Evolutionary conservation across 2,329 filamentous ascomycete genomes (phyloP).

Genomic region (Madurella fahalii): DNA sequence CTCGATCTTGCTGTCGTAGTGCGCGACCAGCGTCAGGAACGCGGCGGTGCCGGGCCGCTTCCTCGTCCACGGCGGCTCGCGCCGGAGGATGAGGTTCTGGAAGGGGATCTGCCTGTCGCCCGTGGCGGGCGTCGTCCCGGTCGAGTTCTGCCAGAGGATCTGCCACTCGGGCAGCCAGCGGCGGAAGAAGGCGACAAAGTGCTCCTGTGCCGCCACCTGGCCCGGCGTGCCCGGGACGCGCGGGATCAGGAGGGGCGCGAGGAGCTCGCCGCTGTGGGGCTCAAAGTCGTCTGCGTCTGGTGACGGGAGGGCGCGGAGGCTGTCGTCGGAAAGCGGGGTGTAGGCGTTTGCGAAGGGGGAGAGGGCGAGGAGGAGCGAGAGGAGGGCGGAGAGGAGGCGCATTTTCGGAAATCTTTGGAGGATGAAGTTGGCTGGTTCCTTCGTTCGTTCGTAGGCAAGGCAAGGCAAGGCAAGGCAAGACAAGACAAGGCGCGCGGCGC

Average conservation of each 20-base stretch:
- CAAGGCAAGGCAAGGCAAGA: too few relatives aligned
- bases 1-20: conserved; percentile 74
- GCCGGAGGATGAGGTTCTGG: conserved; percentile 69
- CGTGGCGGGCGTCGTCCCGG: conserved; percentile 72
- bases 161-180: conserved; percentile 77
- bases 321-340: conserved; percentile 26
- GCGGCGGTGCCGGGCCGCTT: conserved; percentile 61
- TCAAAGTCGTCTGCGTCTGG: conserved; percentile 64
- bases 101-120: conserved; percentile 64
- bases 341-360: conserved; percentile 18
- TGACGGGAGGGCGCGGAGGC: conserved; percentile 56
- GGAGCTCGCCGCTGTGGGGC: conserved; percentile 63
- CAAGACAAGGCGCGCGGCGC: neutral
- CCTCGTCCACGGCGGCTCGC: conserved; percentile 71
- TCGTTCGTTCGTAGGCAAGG: neutral
- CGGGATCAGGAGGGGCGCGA: conserved; percentile 82
- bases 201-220: conserved; percentile 66
- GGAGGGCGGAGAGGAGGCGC: conserved; percentile 2
- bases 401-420: conserved; percentile 7
- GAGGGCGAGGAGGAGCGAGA: conserved; percentile 2
- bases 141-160: conserved; percentile 82
- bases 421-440: neutral
- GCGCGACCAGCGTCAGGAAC: conserved; percentile 72
- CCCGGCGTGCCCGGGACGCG: conserved; percentile 85
- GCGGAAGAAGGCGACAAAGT: conserved; percentile 80